Percentiles rank a stretch among this genome's conserved stretches.
These are phyloP conservation scores for Cylindrodendrum hubeiense DNA, from an alignment of 2,329 filamentous ascomycete genomes.

Conservation along the genomic window DNA sequence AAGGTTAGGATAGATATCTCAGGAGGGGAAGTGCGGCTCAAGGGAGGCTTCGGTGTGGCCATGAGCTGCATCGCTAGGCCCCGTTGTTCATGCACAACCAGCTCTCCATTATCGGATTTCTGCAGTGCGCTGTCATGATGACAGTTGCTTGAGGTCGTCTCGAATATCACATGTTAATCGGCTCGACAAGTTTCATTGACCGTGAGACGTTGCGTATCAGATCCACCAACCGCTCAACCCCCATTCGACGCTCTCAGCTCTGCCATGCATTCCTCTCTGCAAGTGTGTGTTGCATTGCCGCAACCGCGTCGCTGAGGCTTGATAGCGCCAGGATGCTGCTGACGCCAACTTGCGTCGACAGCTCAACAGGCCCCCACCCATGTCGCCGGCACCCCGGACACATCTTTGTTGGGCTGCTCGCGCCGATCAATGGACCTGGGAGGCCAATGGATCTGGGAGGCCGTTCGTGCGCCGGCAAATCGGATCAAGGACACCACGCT, in stretches of 20 bases:
- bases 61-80: neutral
- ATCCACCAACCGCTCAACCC: constrained; percentile 6
- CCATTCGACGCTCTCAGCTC: constrained; percentile 4
- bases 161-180: constrained; percentile 41
- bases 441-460: neutral
- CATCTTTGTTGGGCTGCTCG: neutral
- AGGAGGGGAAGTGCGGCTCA: neutral
- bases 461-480: neutral
- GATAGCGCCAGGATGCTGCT: neutral
- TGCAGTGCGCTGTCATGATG: constrained; percentile 16
- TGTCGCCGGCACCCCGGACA: neutral
- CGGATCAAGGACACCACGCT: neutral
- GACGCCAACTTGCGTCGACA: neutral
- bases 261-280: constrained; percentile 25
- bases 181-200: neutral
- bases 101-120: constrained; percentile 5
- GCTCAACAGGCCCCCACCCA: neutral
- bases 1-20: neutral
- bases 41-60: neutral
- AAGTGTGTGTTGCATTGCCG: constrained; percentile 23
- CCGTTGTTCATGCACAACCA: neutral
- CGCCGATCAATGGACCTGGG: constrained; percentile 1
- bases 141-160: neutral
- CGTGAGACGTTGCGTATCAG: constrained; percentile 20
- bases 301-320: neutral